These are phyloP conservation scores for Plantago elongata DNA, from an alignment of 257 asterid genomes.

Conservation along the genomic window DNA sequence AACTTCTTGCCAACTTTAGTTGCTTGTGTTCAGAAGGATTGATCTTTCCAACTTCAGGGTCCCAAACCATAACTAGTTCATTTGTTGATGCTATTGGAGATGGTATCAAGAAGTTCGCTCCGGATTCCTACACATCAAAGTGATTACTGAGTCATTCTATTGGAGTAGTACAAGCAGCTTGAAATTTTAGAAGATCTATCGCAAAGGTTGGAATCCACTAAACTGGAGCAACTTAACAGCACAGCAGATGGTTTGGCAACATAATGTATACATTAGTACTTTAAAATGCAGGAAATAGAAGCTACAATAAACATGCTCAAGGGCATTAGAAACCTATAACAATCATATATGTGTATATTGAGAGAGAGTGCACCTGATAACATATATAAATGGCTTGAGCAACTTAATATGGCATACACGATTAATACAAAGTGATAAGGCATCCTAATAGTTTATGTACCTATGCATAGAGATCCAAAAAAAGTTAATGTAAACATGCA, in stretches of 20 bases:
- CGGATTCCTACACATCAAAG: conserved; percentile 63
- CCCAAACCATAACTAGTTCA: conserved; percentile 92
- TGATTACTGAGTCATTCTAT: conserved; percentile 9
- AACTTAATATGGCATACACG: too few species aligned
- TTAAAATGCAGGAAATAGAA: neutral
- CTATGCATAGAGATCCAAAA: neutral
- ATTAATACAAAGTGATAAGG: neutral
- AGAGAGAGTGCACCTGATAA: too few species aligned
- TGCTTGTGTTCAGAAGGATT: conserved; percentile 99
- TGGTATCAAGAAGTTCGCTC: conserved; percentile 89
- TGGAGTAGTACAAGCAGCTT: conserved; percentile 11
- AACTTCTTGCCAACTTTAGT: conserved; percentile 92
- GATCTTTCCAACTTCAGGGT: conserved; percentile 89
- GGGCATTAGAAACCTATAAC: neutral
- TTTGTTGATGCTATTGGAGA: conserved; percentile 91
- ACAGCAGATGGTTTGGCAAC: neutral
- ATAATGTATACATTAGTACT: neutral
- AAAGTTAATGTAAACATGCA: neutral
- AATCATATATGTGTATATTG: too few species aligned
- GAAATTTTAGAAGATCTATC: neutral
- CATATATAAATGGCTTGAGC: too few species aligned
- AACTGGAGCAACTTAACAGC: neutral
- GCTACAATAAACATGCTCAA: neutral
- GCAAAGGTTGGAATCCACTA: neutral
- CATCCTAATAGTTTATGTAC: neutral